Base-by-base conservation (phyloP, 2,329 filamentous ascomycete genomes). In the Exophiala calicioides region DNA sequence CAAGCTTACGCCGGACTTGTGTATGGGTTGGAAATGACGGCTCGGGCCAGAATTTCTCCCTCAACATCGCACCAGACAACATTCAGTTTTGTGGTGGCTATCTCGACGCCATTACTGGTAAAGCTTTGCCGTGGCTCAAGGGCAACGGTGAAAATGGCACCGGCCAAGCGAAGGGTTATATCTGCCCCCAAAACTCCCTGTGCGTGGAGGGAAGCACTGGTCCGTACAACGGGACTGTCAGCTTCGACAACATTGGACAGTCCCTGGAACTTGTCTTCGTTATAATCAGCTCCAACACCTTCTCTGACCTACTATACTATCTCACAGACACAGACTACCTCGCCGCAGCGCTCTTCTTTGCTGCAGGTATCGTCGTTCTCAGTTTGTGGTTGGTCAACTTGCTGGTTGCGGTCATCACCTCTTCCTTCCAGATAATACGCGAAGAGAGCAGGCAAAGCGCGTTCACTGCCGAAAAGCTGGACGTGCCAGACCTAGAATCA, bases 201-300 rank as follows among this genome's bases (percentile, higher is more conserved):
- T 98, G 93, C 62, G 76, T 96, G 13, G 82, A 95, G 67, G 81
- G 84, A 49, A 31, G 24, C 10, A 62, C 70, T 2, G 95, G 87
- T 60, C 93, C 93, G 0, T 89, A 81, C 65, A 88, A 88, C 59
- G 82, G 81, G 40, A 98, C 93, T 0, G 79, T 96, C 60, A 94
- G 85, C 65, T 98, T 97, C 62, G 93, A 98, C 72, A 91, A 97
- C 63, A 94, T 98, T 30, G 70, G 88, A 21, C 84, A 97, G 55
- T 96, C 90, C 0, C 71, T 97, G 41, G 90, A 98, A 69, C 75
- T 97, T 47, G 90, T 98, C 2, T 98, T 98, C 63, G 89, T 98
- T 40, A 85, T 98, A 63, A 98, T 98, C 88, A 95, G 89, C 60
- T 91, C 90, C 37, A 98, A 98, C 65, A 98, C 93, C 0, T 98